Percentiles rank a stretch among this genome's conserved stretches.
These are phyloP conservation scores for Penicillium daleae DNA, from an alignment of 495 filamentous ascomycete genomes.

Conservation along the genomic window DNA sequence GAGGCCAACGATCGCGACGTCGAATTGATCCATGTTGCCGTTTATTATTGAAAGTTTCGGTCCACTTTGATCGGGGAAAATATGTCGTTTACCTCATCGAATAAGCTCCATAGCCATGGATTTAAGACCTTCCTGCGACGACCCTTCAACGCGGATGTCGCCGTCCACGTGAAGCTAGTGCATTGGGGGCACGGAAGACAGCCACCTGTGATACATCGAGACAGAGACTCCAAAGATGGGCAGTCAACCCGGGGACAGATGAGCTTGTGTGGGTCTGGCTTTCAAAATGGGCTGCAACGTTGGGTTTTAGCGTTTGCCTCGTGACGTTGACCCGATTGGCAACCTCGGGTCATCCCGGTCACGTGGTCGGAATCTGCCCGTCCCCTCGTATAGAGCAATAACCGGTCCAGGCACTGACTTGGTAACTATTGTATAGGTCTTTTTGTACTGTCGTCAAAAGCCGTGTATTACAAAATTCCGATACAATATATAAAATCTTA, in stretches of 20 bases:
- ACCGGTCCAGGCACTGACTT: not conserved
- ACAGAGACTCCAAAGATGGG: not conserved
- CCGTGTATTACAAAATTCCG: too few species aligned
- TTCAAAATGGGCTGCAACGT: not conserved
- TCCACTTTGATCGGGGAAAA: not conserved
- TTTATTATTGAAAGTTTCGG: not conserved
- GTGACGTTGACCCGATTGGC: not conserved
- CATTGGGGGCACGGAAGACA: not conserved
- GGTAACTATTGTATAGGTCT: not conserved
- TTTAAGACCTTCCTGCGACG: not conserved
- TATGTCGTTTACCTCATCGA: not conserved
- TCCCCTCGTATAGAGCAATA: not conserved
- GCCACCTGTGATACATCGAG: not conserved
- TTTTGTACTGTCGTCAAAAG: not conserved
- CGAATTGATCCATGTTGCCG: constrained; percentile 14
- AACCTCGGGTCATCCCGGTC: not conserved
- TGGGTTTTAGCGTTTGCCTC: not conserved
- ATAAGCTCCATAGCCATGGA: not conserved
- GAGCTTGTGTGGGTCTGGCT: constrained; percentile 3
- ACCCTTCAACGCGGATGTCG: not conserved
- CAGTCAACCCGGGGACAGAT: not conserved
- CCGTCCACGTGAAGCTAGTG: not conserved
- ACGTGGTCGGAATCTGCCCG: not conserved
- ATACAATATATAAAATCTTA: not conserved
- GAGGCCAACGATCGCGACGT: constrained; percentile 27